Evolutionary conservation across 2,329 filamentous ascomycete genomes (phyloP), one percentile per base, ranked within the genome.

Genomic region (Emmonsiellopsis sp.): DNA sequence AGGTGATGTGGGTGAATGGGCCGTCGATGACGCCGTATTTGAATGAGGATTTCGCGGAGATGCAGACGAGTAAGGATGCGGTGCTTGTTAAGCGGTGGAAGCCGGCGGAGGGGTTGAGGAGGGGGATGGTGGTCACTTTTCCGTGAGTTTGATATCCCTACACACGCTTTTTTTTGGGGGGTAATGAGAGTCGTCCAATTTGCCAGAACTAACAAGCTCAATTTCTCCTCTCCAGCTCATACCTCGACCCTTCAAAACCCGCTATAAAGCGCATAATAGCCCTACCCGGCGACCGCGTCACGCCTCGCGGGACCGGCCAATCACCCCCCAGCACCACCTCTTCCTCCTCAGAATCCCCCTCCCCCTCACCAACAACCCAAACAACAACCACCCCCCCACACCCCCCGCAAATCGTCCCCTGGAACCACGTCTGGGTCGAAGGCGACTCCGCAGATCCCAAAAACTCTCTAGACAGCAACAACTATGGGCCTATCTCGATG

Each of bases 351-450:
- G 20, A 26, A 26, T 69, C 75, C 51, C 83, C 83, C 15, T 86
- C 83, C 65, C 77, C 81, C 16, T 31, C 15, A n/a, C 37, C 42
- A 7, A 44, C 42, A n/a, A 26, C 20, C 20, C 20, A 26, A 26
- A 5, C 15, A 26, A 34, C 37, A n/a, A 11, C 53, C 51, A 42
- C n/a, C 16, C 38, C 10, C 10, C 41, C 15, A 74, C 65, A 63
- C 15, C 59, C 59, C 11, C 70, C 76, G 41, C 70, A 74, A 47
- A 78, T 79, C 57, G 81, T 98, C 20, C 92, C 91, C 5, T 79
- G 79, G 57, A 89, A 89, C 15, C 91, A 97, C 73, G 79, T 97
- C 31, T 98, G 93, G 93, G 83, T 98, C 1, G 92, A 97, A 67
- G 93, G 93, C 1, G 93, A 98, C 66, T 89, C 86, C 10, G 64